Conservation (phyloP, 495 filamentous ascomycete species). For the Venustampulla echinocandica region DNA sequence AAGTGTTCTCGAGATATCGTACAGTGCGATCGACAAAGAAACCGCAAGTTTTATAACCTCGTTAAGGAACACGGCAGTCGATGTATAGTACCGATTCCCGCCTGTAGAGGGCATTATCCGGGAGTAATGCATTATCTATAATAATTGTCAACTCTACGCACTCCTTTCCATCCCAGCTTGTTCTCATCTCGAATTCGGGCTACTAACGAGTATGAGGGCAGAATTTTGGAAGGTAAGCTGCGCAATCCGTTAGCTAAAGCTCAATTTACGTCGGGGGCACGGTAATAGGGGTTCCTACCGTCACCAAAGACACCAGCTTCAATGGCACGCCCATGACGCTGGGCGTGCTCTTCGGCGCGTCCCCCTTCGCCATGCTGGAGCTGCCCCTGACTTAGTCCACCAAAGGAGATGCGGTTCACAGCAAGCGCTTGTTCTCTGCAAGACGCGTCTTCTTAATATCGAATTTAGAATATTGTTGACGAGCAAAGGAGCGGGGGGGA, state of each 20-base stretch:
- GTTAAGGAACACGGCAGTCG: slow-evolving; percentile 89
- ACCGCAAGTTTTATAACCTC: slow-evolving; percentile 87
- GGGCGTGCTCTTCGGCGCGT: slow-evolving; percentile 20
- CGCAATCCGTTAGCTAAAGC: too few relatives aligned
- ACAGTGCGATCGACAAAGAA: slow-evolving; percentile 75
- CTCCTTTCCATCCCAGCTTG: neutral
- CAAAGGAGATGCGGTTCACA: too few relatives aligned
- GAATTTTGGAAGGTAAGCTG: slow-evolving; percentile 78
- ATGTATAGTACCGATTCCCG: slow-evolving; percentile 82
- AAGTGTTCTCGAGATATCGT: slow-evolving; percentile 70
- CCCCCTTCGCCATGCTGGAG: slow-evolving; percentile 11
- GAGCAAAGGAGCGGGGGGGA: too few relatives aligned
- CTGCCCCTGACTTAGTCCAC: too few relatives aligned
- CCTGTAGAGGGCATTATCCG: slow-evolving; percentile 76
- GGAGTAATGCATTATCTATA: slow-evolving; percentile 75
- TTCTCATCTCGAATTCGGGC: neutral
- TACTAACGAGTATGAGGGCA: slow-evolving; percentile 59
- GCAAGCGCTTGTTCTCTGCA: too few relatives aligned
- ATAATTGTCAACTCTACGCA: slow-evolving; percentile 6
- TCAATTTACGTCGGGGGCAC: too few relatives aligned
- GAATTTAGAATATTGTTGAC: too few relatives aligned
- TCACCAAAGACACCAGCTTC: slow-evolving; percentile 70
- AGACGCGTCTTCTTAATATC: too few relatives aligned
- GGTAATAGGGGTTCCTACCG: slow-evolving; percentile 51
- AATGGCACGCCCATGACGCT: slow-evolving; percentile 56